Conservation (phyloP, 2,329 filamentous ascomycete genomes). For the Ophiosphaerella narmari region DNA sequence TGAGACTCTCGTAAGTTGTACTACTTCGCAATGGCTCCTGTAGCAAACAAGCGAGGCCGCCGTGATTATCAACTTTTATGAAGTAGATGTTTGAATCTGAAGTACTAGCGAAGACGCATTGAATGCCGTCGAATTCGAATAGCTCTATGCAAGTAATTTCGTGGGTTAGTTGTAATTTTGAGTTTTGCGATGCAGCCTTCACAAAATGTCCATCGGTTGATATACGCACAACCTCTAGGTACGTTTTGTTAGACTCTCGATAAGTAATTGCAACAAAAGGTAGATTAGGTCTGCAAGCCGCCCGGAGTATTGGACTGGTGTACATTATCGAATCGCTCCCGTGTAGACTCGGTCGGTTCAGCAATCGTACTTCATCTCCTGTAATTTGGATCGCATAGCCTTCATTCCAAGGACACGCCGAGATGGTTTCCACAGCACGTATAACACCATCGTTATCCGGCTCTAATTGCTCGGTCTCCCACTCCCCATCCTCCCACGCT, state of each 20-base stretch:
- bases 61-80: constrained; percentile 19
- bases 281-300: constrained; percentile 18
- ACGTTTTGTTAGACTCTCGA: constrained; percentile 21
- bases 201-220: constrained; percentile 20
- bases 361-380: constrained; percentile 24
- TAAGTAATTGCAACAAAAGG: constrained; percentile 26
- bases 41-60: constrained; percentile 8
- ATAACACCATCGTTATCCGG: constrained; percentile 27
- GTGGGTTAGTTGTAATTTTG: constrained; percentile 19
- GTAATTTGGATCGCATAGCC: constrained; percentile 39
- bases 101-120: constrained; percentile 36
- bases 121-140: constrained; percentile 19
- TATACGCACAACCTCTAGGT: constrained; percentile 29
- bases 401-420: constrained; percentile 28
- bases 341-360: constrained; percentile 24
- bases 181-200: neutral
- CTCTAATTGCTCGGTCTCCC: constrained; percentile 33
- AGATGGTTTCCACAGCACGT: constrained; percentile 38
- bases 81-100: constrained; percentile 29
- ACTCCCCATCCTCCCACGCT: constrained; percentile 29
- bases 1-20: constrained; percentile 7
- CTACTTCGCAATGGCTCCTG: constrained; percentile 15
- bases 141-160: constrained; percentile 44
- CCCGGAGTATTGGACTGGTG: constrained; percentile 22
- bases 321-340: constrained; percentile 22